A percentile compares a stretch with the other conserved stretches of the same genome.
phyloP scores from a whole-genome alignment of 2,329 filamentous ascomycete species.

The Trichoderma polysporum region DNA sequence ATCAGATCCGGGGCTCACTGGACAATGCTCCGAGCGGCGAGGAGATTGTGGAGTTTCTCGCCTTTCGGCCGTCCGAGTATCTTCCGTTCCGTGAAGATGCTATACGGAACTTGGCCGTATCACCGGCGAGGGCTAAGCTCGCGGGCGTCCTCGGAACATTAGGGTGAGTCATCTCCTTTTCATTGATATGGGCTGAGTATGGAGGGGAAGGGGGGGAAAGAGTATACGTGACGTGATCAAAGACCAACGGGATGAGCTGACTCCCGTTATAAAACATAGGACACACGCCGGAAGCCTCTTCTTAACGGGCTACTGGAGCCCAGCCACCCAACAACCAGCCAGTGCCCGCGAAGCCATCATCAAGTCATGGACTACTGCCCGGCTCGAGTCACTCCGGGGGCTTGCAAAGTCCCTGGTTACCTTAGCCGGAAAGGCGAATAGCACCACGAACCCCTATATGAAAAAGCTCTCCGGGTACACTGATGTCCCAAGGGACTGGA shows the following conservation, averaged over 20 bases:
- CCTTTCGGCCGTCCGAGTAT: conserved; percentile 51
- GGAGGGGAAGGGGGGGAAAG: too few species aligned
- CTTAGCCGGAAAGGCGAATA: conserved; percentile 55
- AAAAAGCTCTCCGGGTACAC: conserved; percentile 57
- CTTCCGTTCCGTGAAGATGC: conserved; percentile 53
- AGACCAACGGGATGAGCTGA: not conserved
- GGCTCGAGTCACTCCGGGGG: conserved; percentile 53
- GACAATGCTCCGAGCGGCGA: conserved; percentile 41
- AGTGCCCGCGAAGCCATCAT: conserved; percentile 62
- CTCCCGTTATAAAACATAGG: conserved; percentile 36
- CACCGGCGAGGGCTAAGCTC: conserved; percentile 40
- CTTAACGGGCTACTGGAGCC: conserved; percentile 65
- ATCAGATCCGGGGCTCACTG: conserved; percentile 38
- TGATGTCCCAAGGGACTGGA: conserved; percentile 52
- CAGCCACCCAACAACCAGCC: conserved; percentile 61
- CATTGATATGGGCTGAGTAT: not conserved
- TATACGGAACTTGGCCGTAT: conserved; percentile 41
- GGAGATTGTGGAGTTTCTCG: conserved; percentile 53
- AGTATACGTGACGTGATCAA: not conserved
- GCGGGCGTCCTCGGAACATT: conserved; percentile 42
- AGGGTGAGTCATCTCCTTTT: conserved; percentile 39
- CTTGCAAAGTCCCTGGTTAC: conserved; percentile 56
- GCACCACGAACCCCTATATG: conserved; percentile 56
- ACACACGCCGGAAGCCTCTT: conserved; percentile 62
- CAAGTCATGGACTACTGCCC: conserved; percentile 59